Evolutionary conservation across 257 asterid genomes (phyloP).

Genomic region (Cinchona pubescens): DNA sequence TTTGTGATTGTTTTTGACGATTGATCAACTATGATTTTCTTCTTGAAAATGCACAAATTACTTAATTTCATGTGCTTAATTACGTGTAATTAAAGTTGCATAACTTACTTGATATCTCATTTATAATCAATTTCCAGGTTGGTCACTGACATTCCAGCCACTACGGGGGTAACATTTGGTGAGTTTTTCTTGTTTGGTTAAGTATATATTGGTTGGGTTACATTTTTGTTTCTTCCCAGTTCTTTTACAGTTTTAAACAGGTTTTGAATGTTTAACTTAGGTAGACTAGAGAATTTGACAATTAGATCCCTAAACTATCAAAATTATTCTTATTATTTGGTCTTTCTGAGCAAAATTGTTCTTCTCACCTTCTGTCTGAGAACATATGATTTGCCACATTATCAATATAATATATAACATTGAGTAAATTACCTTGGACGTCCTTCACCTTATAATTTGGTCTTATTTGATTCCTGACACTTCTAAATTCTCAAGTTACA

Average conservation of each 20-base stretch:
- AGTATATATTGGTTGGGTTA: background rate
- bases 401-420: too few species aligned
- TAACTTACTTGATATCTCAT: background rate
- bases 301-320: background rate
- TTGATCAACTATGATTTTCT: background rate
- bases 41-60: background rate
- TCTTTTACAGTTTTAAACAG: too few species aligned
- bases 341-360: background rate
- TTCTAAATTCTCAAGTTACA: too few species aligned
- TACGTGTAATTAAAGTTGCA: too few species aligned
- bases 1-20: background rate
- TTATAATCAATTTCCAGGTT: conserved; percentile 34
- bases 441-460: too few species aligned
- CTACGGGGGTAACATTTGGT: conserved; percentile 70
- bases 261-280: too few species aligned
- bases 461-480: too few species aligned
- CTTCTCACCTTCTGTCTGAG: background rate
- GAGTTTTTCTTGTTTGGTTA: conserved; percentile 8
- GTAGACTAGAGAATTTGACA: background rate
- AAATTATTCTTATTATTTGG: background rate
- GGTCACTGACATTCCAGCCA: conserved; percentile 83
- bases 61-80: background rate
- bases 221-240: background rate
- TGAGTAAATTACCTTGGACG: background rate
- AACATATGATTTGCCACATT: background rate